Percentiles rank a stretch among this genome's conserved stretches.
Conservation (phyloP, 257 asterid genomes). For the Petrea volubilis region DNA sequence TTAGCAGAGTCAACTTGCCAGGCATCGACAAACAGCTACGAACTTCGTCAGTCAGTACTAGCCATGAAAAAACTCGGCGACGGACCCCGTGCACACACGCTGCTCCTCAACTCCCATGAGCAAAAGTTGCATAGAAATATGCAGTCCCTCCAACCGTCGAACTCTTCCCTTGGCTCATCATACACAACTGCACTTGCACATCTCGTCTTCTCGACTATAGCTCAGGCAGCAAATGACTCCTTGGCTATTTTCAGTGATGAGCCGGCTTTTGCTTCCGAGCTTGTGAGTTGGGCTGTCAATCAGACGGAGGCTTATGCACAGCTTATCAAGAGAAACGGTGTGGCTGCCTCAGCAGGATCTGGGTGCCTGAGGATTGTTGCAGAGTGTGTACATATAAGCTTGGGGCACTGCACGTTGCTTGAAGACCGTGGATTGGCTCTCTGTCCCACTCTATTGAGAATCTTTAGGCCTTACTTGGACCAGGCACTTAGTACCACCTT, state of each 20-base stretch:
- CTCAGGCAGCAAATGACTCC: conserved; percentile 85
- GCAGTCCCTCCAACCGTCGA: conserved; percentile 59
- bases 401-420: conserved; percentile 74
- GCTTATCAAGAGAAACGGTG: conserved; percentile 59
- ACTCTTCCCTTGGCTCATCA: conserved; percentile 58
- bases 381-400: conserved; percentile 73
- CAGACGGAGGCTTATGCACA: conserved; percentile 61
- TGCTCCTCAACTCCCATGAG: conserved; percentile 73
- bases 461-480: conserved; percentile 73
- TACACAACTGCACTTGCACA: conserved; percentile 81
- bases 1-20: conserved; percentile 78
- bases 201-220: conserved; percentile 74
- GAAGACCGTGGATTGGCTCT: conserved; percentile 88
- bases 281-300: conserved; percentile 82
- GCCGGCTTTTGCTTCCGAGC: conserved; percentile 81
- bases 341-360: conserved; percentile 85
- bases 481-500: conserved; percentile 67
- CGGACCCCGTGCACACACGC: conserved; percentile 83
- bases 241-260: conserved; percentile 78
- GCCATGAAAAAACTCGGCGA: conserved; percentile 80
- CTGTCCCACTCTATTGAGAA: conserved; percentile 70
- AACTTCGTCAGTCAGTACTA: conserved; percentile 72
- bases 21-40: conserved; percentile 60
- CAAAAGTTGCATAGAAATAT: conserved; percentile 55
- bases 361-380: conserved; percentile 82